Percentiles rank a stretch among this genome's conserved stretches.
These are phyloP conservation scores for Paecilomyces niveus DNA, from an alignment of 2,329 filamentous ascomycete genomes.

Conservation along the genomic window DNA sequence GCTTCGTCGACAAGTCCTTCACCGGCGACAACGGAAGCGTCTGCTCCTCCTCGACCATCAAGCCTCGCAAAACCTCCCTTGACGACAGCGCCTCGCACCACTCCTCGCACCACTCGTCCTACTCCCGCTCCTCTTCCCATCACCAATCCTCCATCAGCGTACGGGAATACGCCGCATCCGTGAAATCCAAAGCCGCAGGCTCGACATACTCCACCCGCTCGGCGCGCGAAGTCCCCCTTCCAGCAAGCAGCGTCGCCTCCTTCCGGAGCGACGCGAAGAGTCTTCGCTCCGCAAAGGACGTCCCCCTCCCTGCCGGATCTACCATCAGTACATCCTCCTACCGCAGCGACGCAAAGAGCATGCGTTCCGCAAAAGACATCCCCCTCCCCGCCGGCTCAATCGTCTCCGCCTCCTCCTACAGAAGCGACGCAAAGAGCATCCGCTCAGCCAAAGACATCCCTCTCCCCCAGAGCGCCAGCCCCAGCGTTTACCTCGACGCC, in stretches of 20 bases:
- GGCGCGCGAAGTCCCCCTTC: conserved; percentile 30
- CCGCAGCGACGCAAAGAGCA: conserved; percentile 14
- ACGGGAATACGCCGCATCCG: not conserved
- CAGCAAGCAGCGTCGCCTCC: conserved; percentile 12
- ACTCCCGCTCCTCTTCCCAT: conserved; percentile 4
- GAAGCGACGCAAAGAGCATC: conserved; percentile 13
- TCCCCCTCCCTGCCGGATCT: conserved; percentile 26
- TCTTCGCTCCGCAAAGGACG: conserved; percentile 9
- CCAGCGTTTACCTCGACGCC: conserved; percentile 12
- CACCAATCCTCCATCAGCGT: not conserved
- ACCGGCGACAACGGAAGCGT: conserved; percentile 20
- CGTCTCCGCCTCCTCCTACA: conserved; percentile 13
- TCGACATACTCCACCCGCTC: conserved; percentile 25
- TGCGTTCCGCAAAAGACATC: conserved; percentile 11
- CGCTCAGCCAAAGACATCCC: conserved; percentile 15
- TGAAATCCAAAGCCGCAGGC: conserved; percentile 15
- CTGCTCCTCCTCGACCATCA: conserved; percentile 31
- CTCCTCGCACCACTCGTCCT: conserved; percentile 5
- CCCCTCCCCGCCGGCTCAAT: conserved; percentile 25
- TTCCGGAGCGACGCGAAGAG: conserved; percentile 15
- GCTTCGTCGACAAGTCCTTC: conserved; percentile 29
- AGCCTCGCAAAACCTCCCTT: conserved; percentile 12
- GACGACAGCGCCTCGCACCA: conserved; percentile 4
- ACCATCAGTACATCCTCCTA: conserved; percentile 17
- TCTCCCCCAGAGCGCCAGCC: conserved; percentile 23